Evolutionary conservation across 768 basidiomycete species (phyloP), one percentile per base, ranked within the genome.

Genomic region (Mycena crocata): DNA sequence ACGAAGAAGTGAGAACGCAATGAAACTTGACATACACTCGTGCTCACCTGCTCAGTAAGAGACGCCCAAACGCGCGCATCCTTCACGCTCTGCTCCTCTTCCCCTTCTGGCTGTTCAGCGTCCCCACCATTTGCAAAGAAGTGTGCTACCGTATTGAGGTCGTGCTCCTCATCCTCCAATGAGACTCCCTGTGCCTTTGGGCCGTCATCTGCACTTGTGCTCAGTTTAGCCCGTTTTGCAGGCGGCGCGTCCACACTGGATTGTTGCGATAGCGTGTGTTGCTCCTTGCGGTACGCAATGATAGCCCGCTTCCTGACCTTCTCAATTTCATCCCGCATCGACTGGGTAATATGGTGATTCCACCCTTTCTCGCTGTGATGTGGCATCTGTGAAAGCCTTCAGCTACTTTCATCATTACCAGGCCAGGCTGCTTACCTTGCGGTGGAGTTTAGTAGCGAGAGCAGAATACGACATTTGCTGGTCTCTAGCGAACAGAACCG

Each of bases 281-380:
- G 69, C 9, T 73, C 72, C 72, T 89, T 89, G 57, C 88, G 80
- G 61, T 77, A 80, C 19, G 82, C 82, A 60, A 89, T 86, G n/a
- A 79, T 80, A 23, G 85, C 84, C 56, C 79, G 82, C 74, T 87
- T 87, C 57, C 84, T 80, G 57, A 84, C 74, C 7, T 76, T 71
- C n/a, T 87, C 88, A 14, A 90, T 64, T 42, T 81, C 76, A 13
- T 78, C 72, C 26, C 76, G 76, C 13, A 82, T 40, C 57, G 74
- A 73, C 56, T 64, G 66, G 32, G 68, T 46, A 23, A 88, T 54
- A 50, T 83, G 81, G n/a, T 71, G 73, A 34, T 58, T 68, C 90
- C 90, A 92, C 17, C 89, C 90, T 10, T 35, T 72, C 7, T 70
- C 15, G 3, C 81, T 70, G 73, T 92, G 92, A 68, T 89, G 85